Conservation (phyloP, 2,329 filamentous ascomycete species). For the Phialophora macrospora region DNA sequence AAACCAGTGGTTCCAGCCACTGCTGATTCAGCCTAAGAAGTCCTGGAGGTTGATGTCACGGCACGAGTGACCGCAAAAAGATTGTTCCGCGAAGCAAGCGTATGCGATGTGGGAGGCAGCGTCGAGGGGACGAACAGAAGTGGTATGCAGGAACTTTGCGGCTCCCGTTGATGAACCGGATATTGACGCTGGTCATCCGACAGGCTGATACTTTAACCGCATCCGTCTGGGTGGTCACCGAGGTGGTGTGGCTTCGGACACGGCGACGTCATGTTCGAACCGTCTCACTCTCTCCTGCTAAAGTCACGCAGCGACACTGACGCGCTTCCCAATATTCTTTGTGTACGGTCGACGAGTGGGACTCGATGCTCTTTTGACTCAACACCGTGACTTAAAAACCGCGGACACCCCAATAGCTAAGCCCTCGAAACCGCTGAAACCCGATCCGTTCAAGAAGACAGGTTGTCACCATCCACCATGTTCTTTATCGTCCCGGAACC, state of each 20-base stretch:
- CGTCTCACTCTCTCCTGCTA: not conserved
- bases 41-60: not conserved
- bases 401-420: not conserved
- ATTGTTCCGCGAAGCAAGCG: slow-evolving; percentile 2
- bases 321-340: not conserved
- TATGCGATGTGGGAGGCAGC: not conserved
- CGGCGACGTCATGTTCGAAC: not conserved
- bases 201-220: slow-evolving; percentile 1
- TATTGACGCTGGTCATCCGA: not conserved
- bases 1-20: not conserved
- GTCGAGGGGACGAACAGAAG: not conserved
- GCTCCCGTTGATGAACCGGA: not conserved
- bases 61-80: not conserved
- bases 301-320: not conserved
- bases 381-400: not conserved
- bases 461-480: slow-evolving; percentile 9
- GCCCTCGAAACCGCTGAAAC: not conserved
- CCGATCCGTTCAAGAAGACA: not conserved
- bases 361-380: not conserved
- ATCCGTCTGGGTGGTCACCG: not conserved
- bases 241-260: not conserved
- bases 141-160: not conserved
- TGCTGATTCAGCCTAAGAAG: not conserved
- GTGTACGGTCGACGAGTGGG: not conserved
- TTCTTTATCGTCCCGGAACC: slow-evolving; percentile 28